Conservation (phyloP, 495 filamentous ascomycete genomes). For the Penicillium crystallinum region DNA sequence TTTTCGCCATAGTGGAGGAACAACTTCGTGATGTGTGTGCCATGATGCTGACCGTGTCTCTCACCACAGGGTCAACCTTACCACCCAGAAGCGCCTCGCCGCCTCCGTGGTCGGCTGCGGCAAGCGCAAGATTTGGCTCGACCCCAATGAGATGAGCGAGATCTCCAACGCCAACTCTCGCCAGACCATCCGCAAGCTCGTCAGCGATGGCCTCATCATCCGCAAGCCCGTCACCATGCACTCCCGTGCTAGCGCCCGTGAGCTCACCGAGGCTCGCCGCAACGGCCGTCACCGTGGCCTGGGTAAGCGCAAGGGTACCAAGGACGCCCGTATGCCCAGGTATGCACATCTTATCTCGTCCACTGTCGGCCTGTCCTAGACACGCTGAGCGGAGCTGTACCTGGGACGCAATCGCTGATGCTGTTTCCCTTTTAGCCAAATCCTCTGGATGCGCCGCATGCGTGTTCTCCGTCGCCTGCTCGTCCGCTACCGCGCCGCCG, state of each 20-base stretch:
- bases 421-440: slow-evolving; percentile 54
- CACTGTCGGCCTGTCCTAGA: not conserved
- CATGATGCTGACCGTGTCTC: slow-evolving; percentile 34
- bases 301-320: slow-evolving; percentile 99
- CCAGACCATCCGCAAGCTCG: slow-evolving; percentile 99
- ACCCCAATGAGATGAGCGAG: slow-evolving; percentile 98
- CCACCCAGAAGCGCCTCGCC: slow-evolving; percentile 99
- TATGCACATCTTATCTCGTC: slow-evolving; percentile 43
- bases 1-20: slow-evolving; percentile 11
- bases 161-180: slow-evolving; percentile 99
- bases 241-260: slow-evolving; percentile 90
- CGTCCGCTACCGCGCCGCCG: slow-evolving; percentile 97
- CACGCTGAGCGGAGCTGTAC: not conserved
- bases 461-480: slow-evolving; percentile 97
- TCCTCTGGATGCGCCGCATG: slow-evolving; percentile 99
- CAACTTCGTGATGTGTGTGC: slow-evolving; percentile 14
- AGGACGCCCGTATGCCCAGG: slow-evolving; percentile 98
- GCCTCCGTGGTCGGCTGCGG: slow-evolving; percentile 96
- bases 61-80: slow-evolving; percentile 87
- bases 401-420: slow-evolving; percentile 14
- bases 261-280: slow-evolving; percentile 81
- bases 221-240: slow-evolving; percentile 99
- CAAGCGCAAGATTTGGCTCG: slow-evolving; percentile 99
- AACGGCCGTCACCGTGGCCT: slow-evolving; percentile 95
- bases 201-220: slow-evolving; percentile 99